Conservation (phyloP, 108 stramenopile species). For the Cyclotella kingstonii region DNA sequence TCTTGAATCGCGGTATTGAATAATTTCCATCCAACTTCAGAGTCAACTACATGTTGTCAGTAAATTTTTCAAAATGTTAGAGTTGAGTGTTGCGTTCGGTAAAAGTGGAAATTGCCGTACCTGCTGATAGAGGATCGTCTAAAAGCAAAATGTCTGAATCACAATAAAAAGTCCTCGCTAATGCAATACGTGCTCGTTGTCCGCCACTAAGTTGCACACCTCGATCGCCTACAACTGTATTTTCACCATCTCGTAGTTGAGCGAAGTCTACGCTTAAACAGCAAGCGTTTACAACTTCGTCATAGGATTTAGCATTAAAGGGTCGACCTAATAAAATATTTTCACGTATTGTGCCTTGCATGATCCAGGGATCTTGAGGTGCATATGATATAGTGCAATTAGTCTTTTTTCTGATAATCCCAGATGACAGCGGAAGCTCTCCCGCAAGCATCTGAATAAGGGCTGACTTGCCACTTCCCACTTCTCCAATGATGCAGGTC, state of each 20-base stretch:
- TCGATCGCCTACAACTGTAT: slow-evolving; percentile 88
- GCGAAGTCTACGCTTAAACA: slow-evolving; percentile 72
- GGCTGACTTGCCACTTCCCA: slow-evolving; percentile 73
- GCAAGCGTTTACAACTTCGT: slow-evolving; percentile 65
- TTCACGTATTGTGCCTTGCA: slow-evolving; percentile 83
- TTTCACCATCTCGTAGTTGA: slow-evolving; percentile 74
- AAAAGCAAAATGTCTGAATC: slow-evolving; percentile 73
- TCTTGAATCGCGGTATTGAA: slow-evolving; percentile 79
- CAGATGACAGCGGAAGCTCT: slow-evolving; percentile 56
- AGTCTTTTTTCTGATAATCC: slow-evolving; percentile 33
- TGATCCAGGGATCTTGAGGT: slow-evolving; percentile 91
- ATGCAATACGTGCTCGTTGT: slow-evolving; percentile 88
- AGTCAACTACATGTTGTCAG: slow-evolving; percentile 64
- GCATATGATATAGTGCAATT: slow-evolving; percentile 73
- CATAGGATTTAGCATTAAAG: slow-evolving; percentile 58
- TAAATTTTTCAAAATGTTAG: neutral
- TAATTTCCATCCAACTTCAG: slow-evolving; percentile 74
- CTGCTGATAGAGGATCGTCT: slow-evolving; percentile 93
- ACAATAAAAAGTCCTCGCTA: slow-evolving; percentile 75
- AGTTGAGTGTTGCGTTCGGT: too few species aligned
- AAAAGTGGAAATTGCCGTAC: slow-evolving; percentile 5
- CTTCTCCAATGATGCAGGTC: slow-evolving; percentile 61
- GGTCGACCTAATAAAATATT: slow-evolving; percentile 80
- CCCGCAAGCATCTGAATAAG: slow-evolving; percentile 61
- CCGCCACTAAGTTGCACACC: slow-evolving; percentile 94